Evolutionary conservation across 495 filamentous ascomycete species (phyloP), one percentile per base, ranked within the genome.

Genomic region (Viridothelium virens): DNA sequence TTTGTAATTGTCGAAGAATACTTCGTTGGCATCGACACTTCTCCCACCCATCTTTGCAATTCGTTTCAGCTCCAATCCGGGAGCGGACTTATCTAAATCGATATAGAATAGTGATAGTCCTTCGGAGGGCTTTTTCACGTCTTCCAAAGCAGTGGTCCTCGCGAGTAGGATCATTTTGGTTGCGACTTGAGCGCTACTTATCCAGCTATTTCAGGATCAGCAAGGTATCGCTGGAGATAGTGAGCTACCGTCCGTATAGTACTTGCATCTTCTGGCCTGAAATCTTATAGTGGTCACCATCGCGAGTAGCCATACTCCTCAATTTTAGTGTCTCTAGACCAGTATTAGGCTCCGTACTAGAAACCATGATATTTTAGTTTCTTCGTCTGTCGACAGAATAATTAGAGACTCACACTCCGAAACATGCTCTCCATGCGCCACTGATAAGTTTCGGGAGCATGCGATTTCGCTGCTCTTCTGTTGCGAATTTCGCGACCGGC

Each of bases 21-120:
- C 86, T 74, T 92, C 87, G 71, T 92, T 92, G 3, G 89, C 89
- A 73, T 91, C 88, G n/a, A 92, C 82, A 0, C 88, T 88, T 11
- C 87, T 79, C 2, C 87, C 87, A 38, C 89, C 89, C 89, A 92
- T 91, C 71, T 92, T 93, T 75, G 85, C 85, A 72, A 92, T 94
- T 69, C 79, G 84, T 38, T 82, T 84, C 72, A 91, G 76, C 38
- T 87, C 83, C 2, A 91, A 76, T 0, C 84, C 82, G 0, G 84
- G 80, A 1, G 81, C 73, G 25, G 63, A 56, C 37, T 81, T 81
- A 73, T 91, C 82, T 14, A 93, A 78, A 69, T 87, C 84, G 68
- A 92, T 89, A 74, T 87, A 91, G 77, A 92, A 91, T 14, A 91
- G 75, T 1, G 86, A 90, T 0, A 92, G 78, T 0, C 87, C 89